These are phyloP conservation scores for Cordyceps farinosa DNA, from an alignment of 2,329 filamentous ascomycete species.

Conservation along the genomic window DNA sequence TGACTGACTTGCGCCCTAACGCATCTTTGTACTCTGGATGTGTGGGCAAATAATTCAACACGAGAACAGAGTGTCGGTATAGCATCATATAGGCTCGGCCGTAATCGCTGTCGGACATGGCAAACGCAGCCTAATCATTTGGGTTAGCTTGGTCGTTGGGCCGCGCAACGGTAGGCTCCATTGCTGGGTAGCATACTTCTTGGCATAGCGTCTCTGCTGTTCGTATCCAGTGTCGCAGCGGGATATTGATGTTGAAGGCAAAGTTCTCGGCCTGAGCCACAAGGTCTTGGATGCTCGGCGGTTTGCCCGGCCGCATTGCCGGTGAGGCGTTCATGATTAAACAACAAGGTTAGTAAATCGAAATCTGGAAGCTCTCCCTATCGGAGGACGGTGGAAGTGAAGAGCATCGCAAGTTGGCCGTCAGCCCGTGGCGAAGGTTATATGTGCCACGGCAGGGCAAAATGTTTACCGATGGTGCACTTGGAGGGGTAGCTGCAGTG, in stretches of 20 bases:
- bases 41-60: slow-evolving; percentile 67
- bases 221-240: slow-evolving; percentile 76
- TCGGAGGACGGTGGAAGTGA: neutral
- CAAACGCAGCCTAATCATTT: slow-evolving; percentile 67
- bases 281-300: slow-evolving; percentile 72
- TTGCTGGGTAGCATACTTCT: slow-evolving; percentile 57
- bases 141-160: slow-evolving; percentile 19
- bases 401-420: slow-evolving; percentile 1
- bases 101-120: slow-evolving; percentile 80
- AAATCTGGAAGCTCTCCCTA: slow-evolving; percentile 8
- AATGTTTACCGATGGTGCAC: slow-evolving; percentile 12
- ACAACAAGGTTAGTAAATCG: neutral
- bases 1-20: slow-evolving; percentile 61
- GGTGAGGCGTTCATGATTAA: slow-evolving; percentile 27
- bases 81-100: slow-evolving; percentile 86
- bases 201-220: slow-evolving; percentile 75
- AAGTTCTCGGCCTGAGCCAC: slow-evolving; percentile 72
- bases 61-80: slow-evolving; percentile 84
- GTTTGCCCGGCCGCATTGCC: slow-evolving; percentile 43
- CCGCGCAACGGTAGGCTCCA: neutral
- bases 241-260: slow-evolving; percentile 72
- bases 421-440: slow-evolving; percentile 1
- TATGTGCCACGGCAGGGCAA: slow-evolving; percentile 5
- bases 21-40: slow-evolving; percentile 73
- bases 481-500: slow-evolving; percentile 14